Percentiles rank a stretch among this genome's conserved stretches.
phyloP scores from a whole-genome alignment of 306 rosid genomes.

The Corylus heterophylla region DNA sequence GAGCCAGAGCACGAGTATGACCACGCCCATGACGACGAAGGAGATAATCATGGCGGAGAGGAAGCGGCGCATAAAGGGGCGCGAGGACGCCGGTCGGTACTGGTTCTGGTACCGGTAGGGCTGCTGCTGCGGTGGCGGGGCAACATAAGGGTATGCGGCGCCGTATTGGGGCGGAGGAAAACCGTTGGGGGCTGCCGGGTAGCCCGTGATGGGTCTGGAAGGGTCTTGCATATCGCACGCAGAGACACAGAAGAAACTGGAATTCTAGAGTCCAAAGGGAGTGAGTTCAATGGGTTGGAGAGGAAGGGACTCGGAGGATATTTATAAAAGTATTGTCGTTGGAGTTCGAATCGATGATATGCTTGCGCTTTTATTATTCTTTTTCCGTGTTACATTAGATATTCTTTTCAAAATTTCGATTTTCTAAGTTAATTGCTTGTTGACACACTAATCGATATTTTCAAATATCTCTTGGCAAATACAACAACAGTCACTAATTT shows the following conservation, averaged over 20 bases:
- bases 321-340: too few species aligned
- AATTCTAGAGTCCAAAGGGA: too few species aligned
- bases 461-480: too few species aligned
- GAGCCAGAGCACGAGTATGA: conserved; percentile 66
- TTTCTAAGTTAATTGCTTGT: too few species aligned
- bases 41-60: conserved; percentile 55
- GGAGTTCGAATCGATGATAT: too few species aligned
- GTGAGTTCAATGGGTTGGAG: too few species aligned
- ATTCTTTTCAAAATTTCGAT: too few species aligned
- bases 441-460: too few species aligned
- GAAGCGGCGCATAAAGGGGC: conserved; percentile 61
- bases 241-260: not conserved
- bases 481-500: too few species aligned
- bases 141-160: conserved; percentile 51
- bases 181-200: conserved; percentile 62
- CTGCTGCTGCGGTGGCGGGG: conserved; percentile 35
- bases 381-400: too few species aligned
- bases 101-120: conserved; percentile 18
- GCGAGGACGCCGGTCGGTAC: conserved; percentile 30
- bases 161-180: conserved; percentile 21
- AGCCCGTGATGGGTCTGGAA: conserved; percentile 76
- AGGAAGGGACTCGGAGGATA: too few species aligned
- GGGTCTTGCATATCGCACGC: conserved; percentile 48
- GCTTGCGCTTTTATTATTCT: too few species aligned
- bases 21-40: conserved; percentile 47